phyloP scores from a whole-genome alignment of 2,329 filamentous ascomycete species.

The Curvularia sp. region DNA sequence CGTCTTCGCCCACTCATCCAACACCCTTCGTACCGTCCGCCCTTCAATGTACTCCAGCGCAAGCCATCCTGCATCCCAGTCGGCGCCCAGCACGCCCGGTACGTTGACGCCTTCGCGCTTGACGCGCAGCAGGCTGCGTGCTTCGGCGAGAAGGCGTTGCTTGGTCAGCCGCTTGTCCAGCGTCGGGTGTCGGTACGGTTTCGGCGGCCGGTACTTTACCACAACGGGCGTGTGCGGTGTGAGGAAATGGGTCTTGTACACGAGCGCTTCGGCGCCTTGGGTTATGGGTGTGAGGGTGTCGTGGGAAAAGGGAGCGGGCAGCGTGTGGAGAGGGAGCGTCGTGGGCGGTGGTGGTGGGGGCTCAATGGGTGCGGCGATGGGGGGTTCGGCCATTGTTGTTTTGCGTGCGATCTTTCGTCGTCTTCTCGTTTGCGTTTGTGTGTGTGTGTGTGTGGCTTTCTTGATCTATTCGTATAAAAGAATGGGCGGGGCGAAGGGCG shows the following conservation, averaged over 20 bases:
- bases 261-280: slow-evolving; percentile 93
- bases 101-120: slow-evolving; percentile 80
- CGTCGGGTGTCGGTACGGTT: slow-evolving; percentile 88
- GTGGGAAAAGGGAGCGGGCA: slow-evolving; percentile 53
- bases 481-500: too few relatives aligned
- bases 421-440: not conserved
- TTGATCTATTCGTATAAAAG: too few relatives aligned
- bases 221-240: slow-evolving; percentile 72
- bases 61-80: slow-evolving; percentile 69
- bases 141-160: slow-evolving; percentile 86
- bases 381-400: slow-evolving; percentile 35
- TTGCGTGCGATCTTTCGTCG: not conserved
- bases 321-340: slow-evolving; percentile 36
- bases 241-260: slow-evolving; percentile 88
- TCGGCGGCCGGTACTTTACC: slow-evolving; percentile 89
- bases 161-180: slow-evolving; percentile 88
- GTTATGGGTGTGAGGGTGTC: slow-evolving; percentile 75
- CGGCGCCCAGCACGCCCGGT: slow-evolving; percentile 77
- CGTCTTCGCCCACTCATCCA: slow-evolving; percentile 70
- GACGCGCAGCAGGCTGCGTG: slow-evolving; percentile 81
- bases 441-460: too few relatives aligned
- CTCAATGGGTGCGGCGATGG: slow-evolving; percentile 25
- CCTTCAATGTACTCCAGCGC: slow-evolving; percentile 61
- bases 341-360: slow-evolving; percentile 31
- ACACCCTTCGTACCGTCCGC: slow-evolving; percentile 69